Evolutionary conservation across 192 early-diverging fungal genomes (phyloP), one percentile per base, ranked within the genome.

Genomic region (Gorgonomyces haynaldii): DNA sequence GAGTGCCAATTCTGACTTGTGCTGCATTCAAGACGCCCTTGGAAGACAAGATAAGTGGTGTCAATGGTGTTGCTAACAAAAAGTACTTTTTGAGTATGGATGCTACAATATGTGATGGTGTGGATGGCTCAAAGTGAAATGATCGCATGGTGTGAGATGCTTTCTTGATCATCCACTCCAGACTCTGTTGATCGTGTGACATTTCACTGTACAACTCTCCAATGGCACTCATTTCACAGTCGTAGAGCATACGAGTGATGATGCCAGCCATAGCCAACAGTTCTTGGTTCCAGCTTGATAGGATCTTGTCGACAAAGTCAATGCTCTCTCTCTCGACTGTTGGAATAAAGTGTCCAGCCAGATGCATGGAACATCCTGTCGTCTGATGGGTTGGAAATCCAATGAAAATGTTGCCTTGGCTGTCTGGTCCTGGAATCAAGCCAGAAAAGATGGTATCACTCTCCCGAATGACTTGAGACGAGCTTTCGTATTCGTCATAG

Each of bases 261-360:
- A 84, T 58, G 8, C 86, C 88, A 21, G 76, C 76, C 54, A 85
- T 70, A 13, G 72, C 50, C n/a, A 91, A 54, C 6, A 94, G 50
- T 39, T 91, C 86, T 46, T 78, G 68, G 51, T 94, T 94, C 81
- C 84, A 94, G 21, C 72, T 52, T 35, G 74, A 71, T 1, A 94
- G 66, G 10, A 70, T 70, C 12, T 75, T 77, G 60, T 91, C 88
- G 3, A 85, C 86, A 70, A 94, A 90, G 42, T 94, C 90, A 23
- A 94, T 76, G 9, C 67, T 74, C 56, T 94, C 90, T 37, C 90
- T 77, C 46, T 94, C 88, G 2, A 93, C 90, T 4, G 90, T 94
- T 0, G 88, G 90, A 48, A 93, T 93, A 21, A 93, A 69, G 29
- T 85, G 76, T 7, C 78, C 84, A 7, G 84, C 82, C 25, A 91